A percentile compares a stretch with the other conserved stretches of the same genome.
Evolutionary conservation across 495 filamentous ascomycete genomes (phyloP).

Genomic region (Pyronema domesticum): DNA sequence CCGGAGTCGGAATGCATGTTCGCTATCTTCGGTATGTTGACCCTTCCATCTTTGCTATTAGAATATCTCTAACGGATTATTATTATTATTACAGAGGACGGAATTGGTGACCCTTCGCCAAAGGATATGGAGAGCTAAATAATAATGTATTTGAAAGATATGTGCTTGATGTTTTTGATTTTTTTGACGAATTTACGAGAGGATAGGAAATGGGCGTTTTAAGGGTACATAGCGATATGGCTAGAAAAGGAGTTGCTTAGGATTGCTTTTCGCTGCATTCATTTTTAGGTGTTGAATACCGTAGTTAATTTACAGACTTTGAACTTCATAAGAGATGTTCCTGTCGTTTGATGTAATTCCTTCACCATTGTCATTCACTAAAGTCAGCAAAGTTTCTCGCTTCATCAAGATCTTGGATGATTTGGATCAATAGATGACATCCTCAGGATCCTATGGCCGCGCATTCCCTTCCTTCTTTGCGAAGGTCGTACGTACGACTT

Average conservation of each 20-base stretch:
- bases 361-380: no score
- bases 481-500: no score
- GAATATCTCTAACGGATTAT: background rate
- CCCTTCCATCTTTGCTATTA: background rate
- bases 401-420: no score
- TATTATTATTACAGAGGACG: conserved; percentile 43
- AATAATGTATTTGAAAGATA: no score
- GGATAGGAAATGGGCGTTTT: background rate
- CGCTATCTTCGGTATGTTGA: conserved; percentile 48
- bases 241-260: background rate
- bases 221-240: background rate
- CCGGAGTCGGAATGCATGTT: conserved; percentile 94
- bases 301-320: no score
- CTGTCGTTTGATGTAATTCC: no score
- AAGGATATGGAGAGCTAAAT: conserved; percentile 72
- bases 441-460: no score
- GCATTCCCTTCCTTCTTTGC: no score
- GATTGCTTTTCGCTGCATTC: background rate
- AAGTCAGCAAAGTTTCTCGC: no score
- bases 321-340: no score
- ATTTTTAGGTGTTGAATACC: background rate
- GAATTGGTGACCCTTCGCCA: conserved; percentile 85
- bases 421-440: no score
- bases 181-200: background rate
- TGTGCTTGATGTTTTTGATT: background rate